These are phyloP conservation scores for Rhizopus sp. DNA, from an alignment of 371 early-diverging fungal species.

Conservation along the genomic window DNA sequence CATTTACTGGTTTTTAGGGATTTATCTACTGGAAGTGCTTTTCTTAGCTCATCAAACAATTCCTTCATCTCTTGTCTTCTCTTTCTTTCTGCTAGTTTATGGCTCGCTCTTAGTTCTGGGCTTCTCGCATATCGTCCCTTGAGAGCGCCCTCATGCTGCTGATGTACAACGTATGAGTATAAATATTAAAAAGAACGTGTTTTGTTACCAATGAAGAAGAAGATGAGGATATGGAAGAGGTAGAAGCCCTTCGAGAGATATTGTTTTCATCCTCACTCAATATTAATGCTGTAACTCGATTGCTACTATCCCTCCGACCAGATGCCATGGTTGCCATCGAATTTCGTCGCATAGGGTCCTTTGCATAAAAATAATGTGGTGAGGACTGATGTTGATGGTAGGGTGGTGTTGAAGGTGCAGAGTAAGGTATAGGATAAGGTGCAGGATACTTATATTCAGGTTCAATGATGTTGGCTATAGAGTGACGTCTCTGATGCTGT, in stretches of 20 bases:
- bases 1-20: constrained; percentile 75
- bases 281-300: constrained; percentile 1
- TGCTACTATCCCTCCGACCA: background rate
- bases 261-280: background rate
- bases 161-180: background rate
- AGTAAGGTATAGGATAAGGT: background rate
- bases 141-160: background rate
- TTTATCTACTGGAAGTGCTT: constrained; percentile 65
- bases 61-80: constrained; percentile 81
- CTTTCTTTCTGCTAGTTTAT: constrained; percentile 79
- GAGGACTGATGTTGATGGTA: background rate
- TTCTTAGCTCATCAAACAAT: constrained; percentile 75
- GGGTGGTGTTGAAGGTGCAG: constrained; percentile 5
- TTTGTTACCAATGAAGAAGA: constrained; percentile 1
- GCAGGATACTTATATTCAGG: background rate
- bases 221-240: constrained; percentile 2
- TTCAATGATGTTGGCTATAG: background rate
- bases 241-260: background rate
- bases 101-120: constrained; percentile 62
- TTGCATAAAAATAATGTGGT: background rate
- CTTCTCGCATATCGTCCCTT: constrained; percentile 57
- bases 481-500: background rate
- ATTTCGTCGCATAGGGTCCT: constrained; percentile 1
- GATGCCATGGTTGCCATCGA: background rate
- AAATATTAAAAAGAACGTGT: background rate